Conservation (phyloP, 768 basidiomycete genomes). For the Tylopilus rubrobrunneus region DNA sequence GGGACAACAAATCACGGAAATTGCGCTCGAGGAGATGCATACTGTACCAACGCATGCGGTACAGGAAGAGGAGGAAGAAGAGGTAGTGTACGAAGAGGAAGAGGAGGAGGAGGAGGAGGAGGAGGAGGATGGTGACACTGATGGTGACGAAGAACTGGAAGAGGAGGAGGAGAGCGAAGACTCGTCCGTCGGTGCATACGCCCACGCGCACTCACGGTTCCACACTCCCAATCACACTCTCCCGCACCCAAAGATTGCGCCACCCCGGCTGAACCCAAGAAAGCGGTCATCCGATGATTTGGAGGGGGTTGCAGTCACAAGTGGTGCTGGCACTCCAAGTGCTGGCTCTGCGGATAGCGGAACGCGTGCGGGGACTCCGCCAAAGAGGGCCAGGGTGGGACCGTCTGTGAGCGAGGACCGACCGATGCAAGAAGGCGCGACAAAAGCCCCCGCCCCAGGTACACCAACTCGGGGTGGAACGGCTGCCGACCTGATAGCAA, state of each 20-base stretch:
- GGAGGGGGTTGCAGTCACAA: conserved; percentile 22
- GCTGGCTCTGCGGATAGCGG: background rate
- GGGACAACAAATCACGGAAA: conserved; percentile 15
- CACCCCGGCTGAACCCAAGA: conserved; percentile 21
- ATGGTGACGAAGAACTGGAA: conserved; percentile 16
- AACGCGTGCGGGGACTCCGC: conserved; percentile 33
- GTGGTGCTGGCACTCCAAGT: background rate
- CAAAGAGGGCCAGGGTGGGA: conserved; percentile 36
- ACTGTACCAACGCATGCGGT: conserved; percentile 16
- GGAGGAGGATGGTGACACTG: conserved; percentile 23
- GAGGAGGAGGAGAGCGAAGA: conserved; percentile 27
- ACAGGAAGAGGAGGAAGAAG: conserved; percentile 33
- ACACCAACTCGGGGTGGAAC: conserved; percentile 1
- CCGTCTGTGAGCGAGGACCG: conserved; percentile 7
- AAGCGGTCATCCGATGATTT: conserved; percentile 39
- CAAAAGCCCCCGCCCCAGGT: background rate
- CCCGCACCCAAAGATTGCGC: conserved; percentile 10
- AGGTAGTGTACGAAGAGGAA: conserved; percentile 23
- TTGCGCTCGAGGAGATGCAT: conserved; percentile 25
- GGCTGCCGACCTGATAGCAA: background rate
- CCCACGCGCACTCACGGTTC: conserved; percentile 6
- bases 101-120: conserved; percentile 24
- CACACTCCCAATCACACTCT: background rate
- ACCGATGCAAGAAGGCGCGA: background rate
- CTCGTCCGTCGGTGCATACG: conserved; percentile 8